A percentile compares a stretch with the other conserved stretches of the same genome.
Conservation (phyloP, 2,329 filamentous ascomycete genomes). For the Zopfia rhizophila region DNA sequence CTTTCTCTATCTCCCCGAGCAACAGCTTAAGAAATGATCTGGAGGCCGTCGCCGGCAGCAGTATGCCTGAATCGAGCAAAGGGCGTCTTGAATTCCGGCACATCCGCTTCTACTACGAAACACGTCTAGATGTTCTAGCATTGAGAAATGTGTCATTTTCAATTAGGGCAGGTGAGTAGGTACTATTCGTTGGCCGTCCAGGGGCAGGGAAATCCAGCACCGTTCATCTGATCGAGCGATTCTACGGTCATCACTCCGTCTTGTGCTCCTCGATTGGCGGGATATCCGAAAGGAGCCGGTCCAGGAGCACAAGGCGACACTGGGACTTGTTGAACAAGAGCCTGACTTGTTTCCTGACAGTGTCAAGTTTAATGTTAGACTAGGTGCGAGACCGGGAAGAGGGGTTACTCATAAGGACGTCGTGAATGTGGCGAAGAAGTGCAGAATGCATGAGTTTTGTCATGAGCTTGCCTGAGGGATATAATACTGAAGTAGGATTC, state of each 20-base stretch:
- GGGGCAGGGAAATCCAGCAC: slow-evolving; percentile 60
- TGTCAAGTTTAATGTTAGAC: slow-evolving; percentile 56
- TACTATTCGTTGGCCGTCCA: slow-evolving; percentile 57
- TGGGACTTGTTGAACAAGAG: slow-evolving; percentile 59
- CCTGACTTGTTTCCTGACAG: slow-evolving; percentile 58
- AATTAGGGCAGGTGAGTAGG: slow-evolving; percentile 50
- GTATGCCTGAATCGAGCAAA: slow-evolving; percentile 19
- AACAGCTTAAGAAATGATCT: neutral
- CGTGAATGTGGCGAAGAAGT: slow-evolving; percentile 51
- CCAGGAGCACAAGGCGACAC: slow-evolving; percentile 47
- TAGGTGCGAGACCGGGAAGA: slow-evolving; percentile 48
- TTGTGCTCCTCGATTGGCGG: slow-evolving; percentile 53
- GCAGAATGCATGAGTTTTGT: slow-evolving; percentile 60
- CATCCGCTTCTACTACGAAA: slow-evolving; percentile 46
- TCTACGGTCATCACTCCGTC: slow-evolving; percentile 55
- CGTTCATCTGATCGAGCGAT: slow-evolving; percentile 58
- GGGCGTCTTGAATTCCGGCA: slow-evolving; percentile 47
- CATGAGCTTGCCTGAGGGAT: slow-evolving; percentile 58
- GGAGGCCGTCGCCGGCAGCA: neutral
- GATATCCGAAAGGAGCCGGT: slow-evolving; percentile 54
- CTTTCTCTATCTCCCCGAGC: neutral
- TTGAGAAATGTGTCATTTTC: slow-evolving; percentile 53
- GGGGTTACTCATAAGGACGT: slow-evolving; percentile 39
- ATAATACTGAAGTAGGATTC: slow-evolving; percentile 58
- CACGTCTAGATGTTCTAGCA: slow-evolving; percentile 40